Conservation (phyloP, 2,329 filamentous ascomycete genomes). For the Aspergillus pseudoglaucus region DNA sequence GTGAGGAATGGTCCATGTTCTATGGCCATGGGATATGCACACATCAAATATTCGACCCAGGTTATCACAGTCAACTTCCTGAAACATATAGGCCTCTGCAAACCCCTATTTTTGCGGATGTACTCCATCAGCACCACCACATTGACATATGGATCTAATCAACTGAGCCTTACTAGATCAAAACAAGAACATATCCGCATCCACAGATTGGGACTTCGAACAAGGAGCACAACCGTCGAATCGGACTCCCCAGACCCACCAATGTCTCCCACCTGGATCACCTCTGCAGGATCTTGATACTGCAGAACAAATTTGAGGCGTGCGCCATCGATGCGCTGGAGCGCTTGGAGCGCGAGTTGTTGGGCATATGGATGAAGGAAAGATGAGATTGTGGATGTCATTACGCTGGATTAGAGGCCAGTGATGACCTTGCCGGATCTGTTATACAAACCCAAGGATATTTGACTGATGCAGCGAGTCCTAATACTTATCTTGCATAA, state of each 20-base stretch:
- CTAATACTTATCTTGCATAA: no score
- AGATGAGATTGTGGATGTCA: not conserved
- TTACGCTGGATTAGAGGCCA: no score
- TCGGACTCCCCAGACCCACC: not conserved
- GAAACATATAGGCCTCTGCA: conserved; percentile 66
- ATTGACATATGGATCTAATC: not conserved
- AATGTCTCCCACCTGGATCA: not conserved
- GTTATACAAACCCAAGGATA: no score
- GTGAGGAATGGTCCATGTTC: not conserved
- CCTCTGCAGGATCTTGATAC: not conserved
- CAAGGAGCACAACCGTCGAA: not conserved
- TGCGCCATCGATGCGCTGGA: not conserved
- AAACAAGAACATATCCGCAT: not conserved
- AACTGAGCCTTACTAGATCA: not conserved
- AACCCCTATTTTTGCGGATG: conserved; percentile 46
- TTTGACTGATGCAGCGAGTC: no score
- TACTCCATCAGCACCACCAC: not conserved
- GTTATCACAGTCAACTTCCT: conserved; percentile 61
- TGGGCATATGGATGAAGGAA: not conserved
- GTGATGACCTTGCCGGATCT: no score
- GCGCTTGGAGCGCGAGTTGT: not conserved
- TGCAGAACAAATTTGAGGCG: not conserved
- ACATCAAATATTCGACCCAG: conserved; percentile 64
- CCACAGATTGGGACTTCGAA: not conserved
- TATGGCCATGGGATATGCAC: conserved; percentile 1